These are phyloP conservation scores for Globisporangium middletonii DNA, from an alignment of 352 stramenopile species.

Conservation along the genomic window DNA sequence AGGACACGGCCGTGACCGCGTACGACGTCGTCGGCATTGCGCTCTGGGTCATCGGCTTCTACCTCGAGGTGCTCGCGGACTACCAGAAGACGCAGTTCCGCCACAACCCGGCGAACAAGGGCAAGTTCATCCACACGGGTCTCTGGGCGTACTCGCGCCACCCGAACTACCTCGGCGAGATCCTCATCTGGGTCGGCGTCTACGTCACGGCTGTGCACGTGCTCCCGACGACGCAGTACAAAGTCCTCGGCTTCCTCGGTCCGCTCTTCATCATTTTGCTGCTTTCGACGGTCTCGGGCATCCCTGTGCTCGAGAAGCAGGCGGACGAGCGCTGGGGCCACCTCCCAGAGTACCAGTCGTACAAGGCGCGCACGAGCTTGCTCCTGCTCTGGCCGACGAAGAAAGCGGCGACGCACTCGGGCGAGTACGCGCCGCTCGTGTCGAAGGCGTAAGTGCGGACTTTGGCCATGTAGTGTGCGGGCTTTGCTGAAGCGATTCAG, in stretches of 20 bases:
- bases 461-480: background rate
- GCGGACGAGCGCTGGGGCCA: slow-evolving; percentile 59
- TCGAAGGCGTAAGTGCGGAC: slow-evolving; percentile 14
- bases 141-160: slow-evolving; percentile 87
- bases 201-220: slow-evolving; percentile 40
- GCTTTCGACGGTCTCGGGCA: slow-evolving; percentile 52
- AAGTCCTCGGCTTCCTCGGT: slow-evolving; percentile 37
- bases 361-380: slow-evolving; percentile 62
- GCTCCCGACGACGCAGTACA: slow-evolving; percentile 32
- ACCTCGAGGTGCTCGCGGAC: slow-evolving; percentile 69
- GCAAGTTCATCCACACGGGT: slow-evolving; percentile 71
- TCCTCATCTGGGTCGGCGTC: slow-evolving; percentile 82
- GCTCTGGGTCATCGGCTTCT: slow-evolving; percentile 68
- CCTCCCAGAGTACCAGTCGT: slow-evolving; percentile 53
- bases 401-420: slow-evolving; percentile 8
- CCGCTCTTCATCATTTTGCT: slow-evolving; percentile 65
- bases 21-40: slow-evolving; percentile 35
- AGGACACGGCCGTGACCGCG: slow-evolving; percentile 18
- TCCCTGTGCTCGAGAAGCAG: slow-evolving; percentile 72
- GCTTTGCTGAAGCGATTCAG: no score
- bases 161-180: slow-evolving; percentile 92
- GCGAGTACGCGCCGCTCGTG: slow-evolving; percentile 13
- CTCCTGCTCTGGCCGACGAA: slow-evolving; percentile 28
- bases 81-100: slow-evolving; percentile 81
- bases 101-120: slow-evolving; percentile 50